Percentiles rank a stretch among this genome's conserved stretches.
These are phyloP conservation scores for Alternaria sp. DNA, from an alignment of 2,329 filamentous ascomycete species.

Conservation along the genomic window DNA sequence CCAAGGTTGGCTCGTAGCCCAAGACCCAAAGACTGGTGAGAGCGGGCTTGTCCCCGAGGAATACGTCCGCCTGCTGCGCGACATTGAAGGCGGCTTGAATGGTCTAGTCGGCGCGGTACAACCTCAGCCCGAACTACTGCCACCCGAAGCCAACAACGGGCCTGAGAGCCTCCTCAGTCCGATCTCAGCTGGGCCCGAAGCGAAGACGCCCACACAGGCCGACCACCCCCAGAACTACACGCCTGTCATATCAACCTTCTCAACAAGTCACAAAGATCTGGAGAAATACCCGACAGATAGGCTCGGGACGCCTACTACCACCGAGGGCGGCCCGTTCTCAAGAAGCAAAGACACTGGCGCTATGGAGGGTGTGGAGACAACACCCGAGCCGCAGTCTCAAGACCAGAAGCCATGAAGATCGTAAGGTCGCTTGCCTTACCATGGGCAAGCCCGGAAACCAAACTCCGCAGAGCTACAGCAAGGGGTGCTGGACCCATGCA, in stretches of 20 bases:
- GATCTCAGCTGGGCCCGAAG: conserved; percentile 43
- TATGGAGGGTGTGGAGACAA: conserved; percentile 37
- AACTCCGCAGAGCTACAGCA: not conserved
- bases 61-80: conserved; percentile 88
- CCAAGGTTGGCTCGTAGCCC: conserved; percentile 95
- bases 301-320: conserved; percentile 45
- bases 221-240: conserved; percentile 46
- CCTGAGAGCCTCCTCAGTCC: conserved; percentile 42
- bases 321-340: conserved; percentile 30
- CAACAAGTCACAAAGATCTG: conserved; percentile 59
- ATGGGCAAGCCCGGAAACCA: not conserved
- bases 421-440: not conserved
- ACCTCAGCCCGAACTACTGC: conserved; percentile 12
- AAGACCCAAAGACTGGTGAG: conserved; percentile 92
- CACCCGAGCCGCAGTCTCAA: conserved; percentile 19
- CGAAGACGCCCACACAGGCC: conserved; percentile 50
- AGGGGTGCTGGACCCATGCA: not conserved
- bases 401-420: conserved; percentile 18
- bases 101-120: conserved; percentile 44
- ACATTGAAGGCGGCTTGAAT: conserved; percentile 86
- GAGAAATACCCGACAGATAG: conserved; percentile 54
- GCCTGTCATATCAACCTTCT: conserved; percentile 59
- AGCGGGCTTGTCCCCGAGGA: conserved; percentile 95
- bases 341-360: conserved; percentile 25
- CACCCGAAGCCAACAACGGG: conserved; percentile 26